Evolutionary conservation across 371 early-diverging fungal genomes (phyloP), one percentile per base, ranked within the genome.

Genomic region (Zopfochytrium polystomum): DNA sequence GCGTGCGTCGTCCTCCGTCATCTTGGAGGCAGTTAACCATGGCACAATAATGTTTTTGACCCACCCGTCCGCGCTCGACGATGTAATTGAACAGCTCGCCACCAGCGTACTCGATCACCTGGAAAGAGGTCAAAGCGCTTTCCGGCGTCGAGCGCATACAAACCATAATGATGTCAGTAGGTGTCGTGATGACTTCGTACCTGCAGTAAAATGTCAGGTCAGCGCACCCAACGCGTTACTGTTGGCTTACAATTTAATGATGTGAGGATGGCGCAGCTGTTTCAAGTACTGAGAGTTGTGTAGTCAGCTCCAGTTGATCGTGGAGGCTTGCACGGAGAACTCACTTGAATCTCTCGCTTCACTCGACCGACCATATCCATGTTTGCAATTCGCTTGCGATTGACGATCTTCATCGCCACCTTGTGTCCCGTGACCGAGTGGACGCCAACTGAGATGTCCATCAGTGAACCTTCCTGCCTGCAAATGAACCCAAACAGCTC

Each of bases 51-150:
- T 51, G 22, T 25, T 18, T 13, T 50, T 13, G 4, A 67, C 60
- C 73, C 82, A 90, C 87, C 72, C 87, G 78, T 46, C 94, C 95
- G 59, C 89, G 90, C 63, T 95, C 93, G 26, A 95, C 95, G 71
- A 97, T 95, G 68, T 93, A 95, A 67, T 95, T 92, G 76, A 96
- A 97, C 35, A 97, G 81, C 68, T 97, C 98, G 60, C 91, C 91
- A 27, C 92, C 91, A 1, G 96, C 98, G 72, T 94, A 93, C 73
- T 97, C 98, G 65, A 97, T 92, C 42, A 95, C 76, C 72, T 72
- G 30, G n/a, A n/a, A n/a, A n/a, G n/a, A n/a, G n/a, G n/a, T n/a
- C n/a, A n/a, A n/a, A n/a, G n/a, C n/a, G n/a, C n/a, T n/a, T n/a
- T n/a, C n/a, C n/a, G n/a, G n/a, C n/a, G n/a, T n/a, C n/a, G n/a